phyloP scores from a whole-genome alignment of 2,329 filamentous ascomycete species.

The Colletotrichum destructivum region DNA sequence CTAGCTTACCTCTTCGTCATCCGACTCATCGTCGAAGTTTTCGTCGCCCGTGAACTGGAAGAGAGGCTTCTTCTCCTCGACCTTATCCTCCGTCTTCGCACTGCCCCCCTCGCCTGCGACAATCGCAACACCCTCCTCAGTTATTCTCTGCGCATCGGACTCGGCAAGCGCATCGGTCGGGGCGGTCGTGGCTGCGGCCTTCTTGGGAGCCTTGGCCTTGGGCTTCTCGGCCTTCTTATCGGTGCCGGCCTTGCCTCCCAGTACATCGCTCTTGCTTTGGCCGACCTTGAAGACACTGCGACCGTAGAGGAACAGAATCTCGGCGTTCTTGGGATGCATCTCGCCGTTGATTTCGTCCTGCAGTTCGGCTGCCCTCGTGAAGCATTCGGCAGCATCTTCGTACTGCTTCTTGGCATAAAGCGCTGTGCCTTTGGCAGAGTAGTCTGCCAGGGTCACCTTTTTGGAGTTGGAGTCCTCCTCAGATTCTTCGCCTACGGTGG shows the following conservation, averaged over 20 bases:
- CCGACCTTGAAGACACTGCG: conserved; percentile 95
- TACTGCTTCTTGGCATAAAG: conserved; percentile 94
- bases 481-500: conserved; percentile 36
- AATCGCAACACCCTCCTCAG: conserved; percentile 62
- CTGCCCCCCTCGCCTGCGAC: conserved; percentile 62
- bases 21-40: conserved; percentile 88
- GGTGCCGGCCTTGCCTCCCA: conserved; percentile 83
- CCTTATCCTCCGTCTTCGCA: conserved; percentile 55
- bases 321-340: conserved; percentile 90
- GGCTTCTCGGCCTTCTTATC: conserved; percentile 59
- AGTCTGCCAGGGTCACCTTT: conserved; percentile 80
- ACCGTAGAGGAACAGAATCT: conserved; percentile 94
- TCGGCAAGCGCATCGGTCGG: conserved; percentile 52
- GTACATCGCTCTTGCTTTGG: conserved; percentile 92
- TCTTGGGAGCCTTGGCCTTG: conserved; percentile 57
- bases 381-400: conserved; percentile 86
- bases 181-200: conserved; percentile 49
- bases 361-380: conserved; percentile 89
- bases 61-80: conserved; percentile 77
- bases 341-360: conserved; percentile 95
- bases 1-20: conserved; percentile 75
- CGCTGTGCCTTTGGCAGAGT: conserved; percentile 84
- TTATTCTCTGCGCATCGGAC: conserved; percentile 58
- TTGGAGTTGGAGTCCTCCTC: conserved; percentile 65
- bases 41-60: conserved; percentile 97